A percentile compares a stretch with the other conserved stretches of the same genome.
Conservation (phyloP, 208 protist species). For the Wallacemonas rigidus region DNA sequence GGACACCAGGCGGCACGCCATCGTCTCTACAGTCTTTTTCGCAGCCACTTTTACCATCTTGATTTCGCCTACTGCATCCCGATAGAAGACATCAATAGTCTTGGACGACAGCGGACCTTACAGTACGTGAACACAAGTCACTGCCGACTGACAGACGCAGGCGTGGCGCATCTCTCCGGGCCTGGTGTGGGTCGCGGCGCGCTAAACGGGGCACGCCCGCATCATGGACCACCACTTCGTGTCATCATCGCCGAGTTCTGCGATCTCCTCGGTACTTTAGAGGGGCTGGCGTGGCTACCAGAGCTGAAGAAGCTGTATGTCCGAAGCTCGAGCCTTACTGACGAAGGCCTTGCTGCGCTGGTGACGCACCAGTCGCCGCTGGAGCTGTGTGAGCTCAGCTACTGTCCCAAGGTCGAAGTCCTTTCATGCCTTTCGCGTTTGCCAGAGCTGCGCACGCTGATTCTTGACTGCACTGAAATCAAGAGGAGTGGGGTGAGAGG, state of each 20-base stretch:
- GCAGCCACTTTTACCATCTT: conserved; percentile 55
- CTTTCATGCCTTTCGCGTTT: conserved; percentile 35
- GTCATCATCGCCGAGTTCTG: conserved; percentile 62
- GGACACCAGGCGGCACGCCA: conserved; percentile 2
- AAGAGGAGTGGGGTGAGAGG: conserved; percentile 33
- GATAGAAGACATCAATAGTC: conserved; percentile 35
- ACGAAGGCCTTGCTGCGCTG: conserved; percentile 20
- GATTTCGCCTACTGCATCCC: conserved; percentile 57
- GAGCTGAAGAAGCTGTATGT: conserved; percentile 52
- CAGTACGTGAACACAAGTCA: conserved; percentile 61
- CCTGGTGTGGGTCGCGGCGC: not conserved
- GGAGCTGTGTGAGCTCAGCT: conserved; percentile 58
- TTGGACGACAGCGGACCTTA: conserved; percentile 34
- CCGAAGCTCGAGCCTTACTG: conserved; percentile 49
- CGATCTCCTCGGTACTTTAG: conserved; percentile 41
- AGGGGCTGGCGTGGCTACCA: conserved; percentile 38
- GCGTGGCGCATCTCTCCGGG: conserved; percentile 23
- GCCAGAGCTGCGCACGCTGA: conserved; percentile 42
- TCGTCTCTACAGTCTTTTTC: conserved; percentile 19
- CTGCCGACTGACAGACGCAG: conserved; percentile 34
- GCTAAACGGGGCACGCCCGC: not conserved
- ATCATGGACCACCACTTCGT: conserved; percentile 29
- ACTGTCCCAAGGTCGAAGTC: conserved; percentile 56
- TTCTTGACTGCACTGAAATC: conserved; percentile 62
- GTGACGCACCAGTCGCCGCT: conserved; percentile 24